Conservation (phyloP, 345 rosid genomes). For the Turnera subulata region DNA sequence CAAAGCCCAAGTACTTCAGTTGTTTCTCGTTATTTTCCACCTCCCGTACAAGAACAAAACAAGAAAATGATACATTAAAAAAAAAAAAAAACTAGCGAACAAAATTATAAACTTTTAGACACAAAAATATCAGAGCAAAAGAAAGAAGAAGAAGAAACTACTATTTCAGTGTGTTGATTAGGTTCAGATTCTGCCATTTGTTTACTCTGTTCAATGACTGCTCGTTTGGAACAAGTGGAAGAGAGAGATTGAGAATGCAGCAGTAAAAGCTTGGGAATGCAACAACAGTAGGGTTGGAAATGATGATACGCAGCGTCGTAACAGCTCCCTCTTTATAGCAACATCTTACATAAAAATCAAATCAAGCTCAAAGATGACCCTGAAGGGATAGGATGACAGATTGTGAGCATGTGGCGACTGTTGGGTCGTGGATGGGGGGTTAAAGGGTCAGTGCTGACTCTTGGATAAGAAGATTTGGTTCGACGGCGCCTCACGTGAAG, state of each 20-base stretch:
- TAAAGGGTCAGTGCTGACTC: neutral
- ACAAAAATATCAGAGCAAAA: too few species aligned
- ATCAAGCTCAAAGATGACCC: neutral
- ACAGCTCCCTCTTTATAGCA: constrained; percentile 16
- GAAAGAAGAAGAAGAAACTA: neutral
- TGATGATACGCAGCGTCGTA: neutral
- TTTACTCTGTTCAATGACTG: neutral
- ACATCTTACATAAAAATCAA: neutral
- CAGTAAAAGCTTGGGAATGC: neutral
- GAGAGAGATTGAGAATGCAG: neutral
- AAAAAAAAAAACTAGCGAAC: neutral
- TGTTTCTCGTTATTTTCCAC: constrained; percentile 29
- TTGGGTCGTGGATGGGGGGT: neutral
- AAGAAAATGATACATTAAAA: neutral
- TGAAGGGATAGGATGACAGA: neutral
- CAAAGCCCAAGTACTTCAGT: constrained; percentile 61
- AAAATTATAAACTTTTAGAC: too few species aligned
- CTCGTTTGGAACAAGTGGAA: neutral
- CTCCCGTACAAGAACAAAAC: neutral
- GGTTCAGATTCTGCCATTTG: constrained; percentile 27
- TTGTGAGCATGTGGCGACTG: constrained; percentile 5
- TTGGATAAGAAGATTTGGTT: neutral
- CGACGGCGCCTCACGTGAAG: constrained; percentile 2
- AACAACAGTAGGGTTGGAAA: neutral
- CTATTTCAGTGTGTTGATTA: constrained; percentile 18